Evolutionary conservation across 352 stramenopile genomes (phyloP).

Genomic region (Pythium rhizo-oryzae): DNA sequence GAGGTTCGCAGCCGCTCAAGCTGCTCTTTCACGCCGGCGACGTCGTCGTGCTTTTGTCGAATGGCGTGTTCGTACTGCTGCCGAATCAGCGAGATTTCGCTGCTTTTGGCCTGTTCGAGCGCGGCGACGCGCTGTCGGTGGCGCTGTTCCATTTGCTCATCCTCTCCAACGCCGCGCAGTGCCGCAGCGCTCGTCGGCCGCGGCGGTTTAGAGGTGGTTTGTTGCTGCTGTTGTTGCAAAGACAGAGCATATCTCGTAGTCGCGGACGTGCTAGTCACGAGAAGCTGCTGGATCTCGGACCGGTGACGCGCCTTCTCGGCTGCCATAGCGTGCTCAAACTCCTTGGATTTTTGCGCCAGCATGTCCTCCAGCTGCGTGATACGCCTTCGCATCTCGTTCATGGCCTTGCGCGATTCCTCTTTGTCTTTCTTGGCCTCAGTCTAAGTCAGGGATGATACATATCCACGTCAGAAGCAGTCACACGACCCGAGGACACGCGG

Average conservation of each 20-base stretch:
- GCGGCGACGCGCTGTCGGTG: conserved; percentile 50
- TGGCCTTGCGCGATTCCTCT: conserved; percentile 52
- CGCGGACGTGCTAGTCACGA: conserved; percentile 39
- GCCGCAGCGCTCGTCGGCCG: conserved; percentile 7
- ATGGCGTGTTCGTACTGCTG: conserved; percentile 77
- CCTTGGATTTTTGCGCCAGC: conserved; percentile 56
- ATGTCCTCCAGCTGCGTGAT: conserved; percentile 51
- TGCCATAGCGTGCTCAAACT: conserved; percentile 62
- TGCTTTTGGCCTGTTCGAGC: conserved; percentile 66
- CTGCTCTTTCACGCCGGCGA: conserved; percentile 36
- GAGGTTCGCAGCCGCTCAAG: conserved; percentile 42
- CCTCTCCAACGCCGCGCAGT: not conserved
- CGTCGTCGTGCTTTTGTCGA: conserved; percentile 51
- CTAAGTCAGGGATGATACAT: conserved; percentile 22
- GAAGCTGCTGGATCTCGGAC: conserved; percentile 59
- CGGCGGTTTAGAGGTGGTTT: conserved; percentile 24
- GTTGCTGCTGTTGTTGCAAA: conserved; percentile 24
- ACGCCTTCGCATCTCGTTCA: conserved; percentile 56
- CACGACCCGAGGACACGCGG: conserved; percentile 10
- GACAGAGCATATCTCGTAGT: not conserved
- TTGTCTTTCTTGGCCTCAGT: conserved; percentile 78
- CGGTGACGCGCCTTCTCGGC: conserved; percentile 46
- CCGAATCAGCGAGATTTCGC: conserved; percentile 72
- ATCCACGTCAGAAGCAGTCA: not conserved
- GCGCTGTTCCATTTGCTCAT: conserved; percentile 37